A percentile compares a stretch with the other conserved stretches of the same genome.
phyloP scores from a whole-genome alignment of 805 yeast genomes.

The Candida adriatica region DNA sequence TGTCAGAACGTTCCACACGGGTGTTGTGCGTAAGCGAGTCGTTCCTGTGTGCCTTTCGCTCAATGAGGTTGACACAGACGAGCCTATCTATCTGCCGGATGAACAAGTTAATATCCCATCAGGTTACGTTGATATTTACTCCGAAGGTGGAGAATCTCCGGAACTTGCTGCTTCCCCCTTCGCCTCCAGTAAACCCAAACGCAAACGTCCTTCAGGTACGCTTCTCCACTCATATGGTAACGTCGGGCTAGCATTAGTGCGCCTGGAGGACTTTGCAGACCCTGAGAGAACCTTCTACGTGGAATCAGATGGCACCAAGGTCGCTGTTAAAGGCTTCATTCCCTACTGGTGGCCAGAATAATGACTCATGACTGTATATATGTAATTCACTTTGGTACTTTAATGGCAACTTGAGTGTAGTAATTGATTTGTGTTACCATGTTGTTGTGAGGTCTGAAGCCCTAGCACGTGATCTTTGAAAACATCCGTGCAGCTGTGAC shows the following conservation, averaged over 20 bases:
- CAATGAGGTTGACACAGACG: constrained; percentile 4
- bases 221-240: constrained; percentile 50
- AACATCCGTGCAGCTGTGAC: constrained; percentile 1
- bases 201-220: constrained; percentile 48
- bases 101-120: constrained; percentile 7
- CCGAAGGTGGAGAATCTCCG: constrained; percentile 15
- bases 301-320: constrained; percentile 22
- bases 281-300: constrained; percentile 27
- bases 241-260: constrained; percentile 59
- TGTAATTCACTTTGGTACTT: constrained; percentile 1
- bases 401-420: too few species aligned
- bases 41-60: constrained; percentile 51
- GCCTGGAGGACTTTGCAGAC: constrained; percentile 36
- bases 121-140: constrained; percentile 16
- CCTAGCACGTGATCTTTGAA: constrained; percentile 1
- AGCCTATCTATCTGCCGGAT: constrained; percentile 12
- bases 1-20: constrained; percentile 77
- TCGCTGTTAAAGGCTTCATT: constrained; percentile 44
- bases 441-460: too few species aligned
- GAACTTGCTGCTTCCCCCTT: constrained; percentile 33
- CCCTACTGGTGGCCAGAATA: constrained; percentile 75
- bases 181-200: constrained; percentile 18
- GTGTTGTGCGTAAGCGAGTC: constrained; percentile 75
- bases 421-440: too few species aligned
- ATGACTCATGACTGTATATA: not conserved